phyloP scores from a whole-genome alignment of 1,284 basidiomycete species.

The Omphalotus olearius region DNA sequence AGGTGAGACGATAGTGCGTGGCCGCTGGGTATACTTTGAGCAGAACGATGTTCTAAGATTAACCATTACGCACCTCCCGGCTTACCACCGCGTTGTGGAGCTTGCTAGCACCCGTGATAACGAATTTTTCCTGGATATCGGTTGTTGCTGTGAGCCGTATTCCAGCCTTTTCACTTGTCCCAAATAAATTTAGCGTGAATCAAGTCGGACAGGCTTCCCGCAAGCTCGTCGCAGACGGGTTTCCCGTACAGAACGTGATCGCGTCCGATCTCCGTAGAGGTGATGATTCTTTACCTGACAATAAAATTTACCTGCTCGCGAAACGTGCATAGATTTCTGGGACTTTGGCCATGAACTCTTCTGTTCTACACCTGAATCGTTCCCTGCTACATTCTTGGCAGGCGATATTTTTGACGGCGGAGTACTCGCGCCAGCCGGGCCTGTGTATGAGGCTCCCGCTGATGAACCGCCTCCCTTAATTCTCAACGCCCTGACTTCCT shows the following conservation, averaged over 20 bases:
- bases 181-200: not conserved
- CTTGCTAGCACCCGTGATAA: constrained; percentile 32
- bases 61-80: constrained; percentile 39
- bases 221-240: constrained; percentile 37
- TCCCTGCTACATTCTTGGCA: constrained; percentile 41
- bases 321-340: constrained; percentile 29
- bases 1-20: constrained; percentile 4
- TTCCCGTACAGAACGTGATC: constrained; percentile 23
- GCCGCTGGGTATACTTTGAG: not conserved
- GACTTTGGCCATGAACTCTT: constrained; percentile 34
- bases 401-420: constrained; percentile 39
- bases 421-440: constrained; percentile 16
- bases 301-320: not conserved
- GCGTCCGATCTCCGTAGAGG: constrained; percentile 24
- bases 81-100: constrained; percentile 37
- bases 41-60: constrained; percentile 24
- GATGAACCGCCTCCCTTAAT: constrained; percentile 19
- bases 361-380: constrained; percentile 31
- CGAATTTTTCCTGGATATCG: constrained; percentile 46
- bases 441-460: constrained; percentile 23
- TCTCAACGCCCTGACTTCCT: constrained; percentile 24
- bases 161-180: not conserved
- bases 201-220: constrained; percentile 42
- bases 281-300: constrained; percentile 4
- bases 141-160: constrained; percentile 42